These are phyloP conservation scores for Chlamydomonas sp. DNA, from an alignment of 139 green algal genomes.

Conservation along the genomic window DNA sequence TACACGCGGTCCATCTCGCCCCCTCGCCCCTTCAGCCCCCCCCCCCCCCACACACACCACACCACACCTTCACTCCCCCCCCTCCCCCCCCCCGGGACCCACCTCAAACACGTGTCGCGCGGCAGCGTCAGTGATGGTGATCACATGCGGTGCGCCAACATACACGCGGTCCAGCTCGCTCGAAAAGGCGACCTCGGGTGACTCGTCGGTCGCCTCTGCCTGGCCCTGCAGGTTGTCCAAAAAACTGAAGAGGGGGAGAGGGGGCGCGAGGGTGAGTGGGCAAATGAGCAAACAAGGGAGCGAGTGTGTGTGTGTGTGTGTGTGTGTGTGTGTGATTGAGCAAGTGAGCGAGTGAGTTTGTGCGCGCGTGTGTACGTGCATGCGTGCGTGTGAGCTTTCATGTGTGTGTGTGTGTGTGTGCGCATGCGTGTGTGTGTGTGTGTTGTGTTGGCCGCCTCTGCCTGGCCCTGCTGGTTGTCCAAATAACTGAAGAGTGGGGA, in stretches of 20 bases:
- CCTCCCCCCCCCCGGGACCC: too few species aligned
- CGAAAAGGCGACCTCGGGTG: constrained; percentile 18
- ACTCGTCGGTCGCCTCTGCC: constrained; percentile 23
- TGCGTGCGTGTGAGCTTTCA: background rate
- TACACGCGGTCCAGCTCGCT: constrained; percentile 76
- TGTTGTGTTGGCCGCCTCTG: too few species aligned
- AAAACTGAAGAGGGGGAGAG: constrained; percentile 27
- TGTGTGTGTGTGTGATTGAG: background rate
- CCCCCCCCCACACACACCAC: background rate
- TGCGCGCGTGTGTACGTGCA: background rate
- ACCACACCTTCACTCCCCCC: background rate
- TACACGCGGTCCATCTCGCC: background rate
- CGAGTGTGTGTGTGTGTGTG: background rate
- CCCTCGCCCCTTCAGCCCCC: background rate
- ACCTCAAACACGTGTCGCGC: background rate
- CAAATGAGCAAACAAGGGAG: background rate
- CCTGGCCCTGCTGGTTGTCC: too few species aligned
- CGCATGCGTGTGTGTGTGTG: background rate
- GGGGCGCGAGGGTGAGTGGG: background rate
- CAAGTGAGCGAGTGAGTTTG: background rate
- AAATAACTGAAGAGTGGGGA: too few species aligned
- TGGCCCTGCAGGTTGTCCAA: constrained; percentile 58
- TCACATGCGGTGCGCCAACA: constrained; percentile 31
- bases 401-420: constrained; percentile 1
- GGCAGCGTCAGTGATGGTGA: background rate